Percentiles rank a stretch among this genome's conserved stretches.
Conservation (phyloP, 73 alveolate species). For the Effrenium voratum region DNA sequence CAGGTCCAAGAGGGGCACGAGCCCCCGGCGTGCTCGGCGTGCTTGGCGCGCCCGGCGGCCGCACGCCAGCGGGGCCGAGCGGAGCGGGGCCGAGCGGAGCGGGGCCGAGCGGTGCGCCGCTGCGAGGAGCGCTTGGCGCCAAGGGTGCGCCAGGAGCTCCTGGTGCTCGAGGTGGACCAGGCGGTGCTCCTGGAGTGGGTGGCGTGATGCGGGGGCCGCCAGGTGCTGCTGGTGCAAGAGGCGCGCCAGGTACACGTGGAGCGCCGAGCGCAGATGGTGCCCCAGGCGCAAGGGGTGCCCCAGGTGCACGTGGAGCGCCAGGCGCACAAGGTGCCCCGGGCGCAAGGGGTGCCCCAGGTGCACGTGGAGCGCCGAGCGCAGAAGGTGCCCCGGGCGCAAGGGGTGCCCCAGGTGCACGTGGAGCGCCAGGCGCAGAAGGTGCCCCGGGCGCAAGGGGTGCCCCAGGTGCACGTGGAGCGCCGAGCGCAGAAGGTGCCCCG, state of each 20-base stretch:
- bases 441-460: neutral
- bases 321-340: neutral
- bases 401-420: too few species aligned
- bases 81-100: neutral
- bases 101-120: neutral
- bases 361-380: neutral
- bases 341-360: conserved; percentile 10
- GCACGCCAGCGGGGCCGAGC: neutral
- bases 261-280: neutral
- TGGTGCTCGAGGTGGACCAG: neutral
- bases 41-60: conserved; percentile 25
- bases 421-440: neutral
- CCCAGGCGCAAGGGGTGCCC: neutral
- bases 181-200: neutral
- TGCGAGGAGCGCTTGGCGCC: too few species aligned
- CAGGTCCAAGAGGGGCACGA: conserved; percentile 40
- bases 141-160: neutral
- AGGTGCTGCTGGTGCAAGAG: neutral
- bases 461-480: neutral
- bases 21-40: neutral
- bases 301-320: neutral
- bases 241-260: neutral
- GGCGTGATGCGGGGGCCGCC: neutral
- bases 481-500: too few species aligned
- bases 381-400: neutral